Evolutionary conservation across 106 monocot species (phyloP), one percentile per base, ranked within the genome.

Genomic region (Allium fistulosum): DNA sequence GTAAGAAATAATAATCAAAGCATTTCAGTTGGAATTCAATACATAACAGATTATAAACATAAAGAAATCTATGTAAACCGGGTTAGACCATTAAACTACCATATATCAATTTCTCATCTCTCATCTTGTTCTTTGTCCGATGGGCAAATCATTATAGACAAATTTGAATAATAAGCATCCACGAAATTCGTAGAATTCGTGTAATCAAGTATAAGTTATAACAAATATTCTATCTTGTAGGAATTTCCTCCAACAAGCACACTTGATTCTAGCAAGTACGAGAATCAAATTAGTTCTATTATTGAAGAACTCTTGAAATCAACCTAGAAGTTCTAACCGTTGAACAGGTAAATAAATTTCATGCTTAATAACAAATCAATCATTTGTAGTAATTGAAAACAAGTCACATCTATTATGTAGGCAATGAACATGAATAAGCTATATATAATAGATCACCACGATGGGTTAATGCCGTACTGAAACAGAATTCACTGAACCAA

Each of bases 241-340:
- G 82, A 72, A 52, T 91, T 87, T 66, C 91, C 91, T 1, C 87
- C 87, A 11, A 65, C 12, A 6, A 87, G 91, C 58, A 87, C 75
- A 10, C 86, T 90, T 17, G 86, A 90, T 72, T 71, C 83, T 0
- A 56, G 48, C 2, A n/a, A 16, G 13, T 86, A 86, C 69, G 91
- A 87, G 2, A 18, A 80, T 47, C 87, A 84, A 5, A 77, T 2
- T 2, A 87, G 87, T 75, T 73, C 60, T 7, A 76, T 91, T 17
- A 86, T 62, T 5, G 68, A 66, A 46, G 76, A 62, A 4, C 77
- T 62, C 75, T 91, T 47, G 62, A 69, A 70, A 57, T 66, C 7
- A 74, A 73, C 60, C 47, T 87, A 2, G 81, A 84, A 8, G 84
- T 86, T 1, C 51, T 91, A 8, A 75, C 79, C 7, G 79, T 87